These are phyloP conservation scores for Haplosporangium gracile DNA, from an alignment of 192 early-diverging fungal genomes.

Conservation along the genomic window DNA sequence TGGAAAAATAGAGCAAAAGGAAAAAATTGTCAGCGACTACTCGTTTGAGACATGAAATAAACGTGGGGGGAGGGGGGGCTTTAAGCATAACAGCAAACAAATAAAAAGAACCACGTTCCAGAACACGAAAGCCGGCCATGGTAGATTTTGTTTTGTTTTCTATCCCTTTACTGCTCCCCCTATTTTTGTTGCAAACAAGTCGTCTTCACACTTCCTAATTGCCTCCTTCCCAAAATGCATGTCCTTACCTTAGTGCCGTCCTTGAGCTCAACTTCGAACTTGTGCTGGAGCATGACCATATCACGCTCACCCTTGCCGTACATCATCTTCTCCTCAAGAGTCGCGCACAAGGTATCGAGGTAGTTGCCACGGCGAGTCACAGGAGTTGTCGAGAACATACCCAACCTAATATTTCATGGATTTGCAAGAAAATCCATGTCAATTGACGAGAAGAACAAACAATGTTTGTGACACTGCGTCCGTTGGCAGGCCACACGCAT, in stretches of 20 bases:
- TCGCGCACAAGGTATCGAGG: slow-evolving; percentile 95
- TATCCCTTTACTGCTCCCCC: not conserved
- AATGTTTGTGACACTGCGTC: not conserved
- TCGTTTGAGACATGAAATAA: too few species aligned
- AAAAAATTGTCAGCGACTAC: too few species aligned
- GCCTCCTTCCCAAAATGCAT: not conserved
- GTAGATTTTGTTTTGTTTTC: not conserved
- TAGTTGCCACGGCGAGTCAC: slow-evolving; percentile 81
- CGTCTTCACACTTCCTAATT: not conserved
- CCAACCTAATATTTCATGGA: slow-evolving; percentile 68
- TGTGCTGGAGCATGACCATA: slow-evolving; percentile 98
- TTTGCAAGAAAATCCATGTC: not conserved
- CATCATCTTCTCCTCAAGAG: slow-evolving; percentile 96
- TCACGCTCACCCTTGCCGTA: slow-evolving; percentile 94
- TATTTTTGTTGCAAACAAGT: not conserved
- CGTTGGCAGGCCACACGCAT: not conserved
- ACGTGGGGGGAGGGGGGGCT: too few species aligned
- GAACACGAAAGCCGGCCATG: not conserved
- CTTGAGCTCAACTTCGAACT: slow-evolving; percentile 93
- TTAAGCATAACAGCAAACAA: too few species aligned
- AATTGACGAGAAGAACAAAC: not conserved
- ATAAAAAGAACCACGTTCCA: not conserved
- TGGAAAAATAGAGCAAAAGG: too few species aligned
- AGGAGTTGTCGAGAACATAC: slow-evolving; percentile 79
- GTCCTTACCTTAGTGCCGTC: slow-evolving; percentile 71